Conservation (phyloP, 257 asterid genomes). For the Salvia hispanica region DNA sequence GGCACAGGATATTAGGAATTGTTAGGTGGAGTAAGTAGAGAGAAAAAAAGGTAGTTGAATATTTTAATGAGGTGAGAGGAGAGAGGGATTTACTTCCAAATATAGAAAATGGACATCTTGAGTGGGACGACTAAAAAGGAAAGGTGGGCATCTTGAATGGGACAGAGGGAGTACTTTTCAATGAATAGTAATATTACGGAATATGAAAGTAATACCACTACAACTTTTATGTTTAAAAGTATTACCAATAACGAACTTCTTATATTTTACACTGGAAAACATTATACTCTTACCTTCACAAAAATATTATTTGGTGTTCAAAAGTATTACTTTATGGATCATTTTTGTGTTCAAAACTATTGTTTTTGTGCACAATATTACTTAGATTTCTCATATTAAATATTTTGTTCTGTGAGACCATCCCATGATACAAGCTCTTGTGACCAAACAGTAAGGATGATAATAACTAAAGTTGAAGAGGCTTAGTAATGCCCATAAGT, state of each 20-base stretch:
- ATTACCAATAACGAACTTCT: neutral
- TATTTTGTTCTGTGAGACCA: neutral
- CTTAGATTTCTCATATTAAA: neutral
- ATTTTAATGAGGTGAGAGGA: too few species aligned
- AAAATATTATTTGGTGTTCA: neutral
- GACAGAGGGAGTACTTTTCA: neutral
- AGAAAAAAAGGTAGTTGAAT: too few species aligned
- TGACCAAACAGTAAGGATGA: neutral
- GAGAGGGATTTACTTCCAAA: too few species aligned
- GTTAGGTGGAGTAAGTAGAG: too few species aligned
- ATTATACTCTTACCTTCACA: neutral
- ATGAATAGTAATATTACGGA: neutral
- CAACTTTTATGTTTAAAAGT: neutral
- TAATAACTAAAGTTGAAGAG: slow-evolving; percentile 6
- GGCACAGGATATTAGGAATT: too few species aligned
- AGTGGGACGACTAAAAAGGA: too few species aligned
- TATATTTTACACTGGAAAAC: neutral
- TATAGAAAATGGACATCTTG: too few species aligned
- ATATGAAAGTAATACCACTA: neutral
- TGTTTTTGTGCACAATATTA: neutral
- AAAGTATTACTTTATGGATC: neutral
- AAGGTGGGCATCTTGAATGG: too few species aligned
- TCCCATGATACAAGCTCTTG: neutral
- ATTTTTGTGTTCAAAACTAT: neutral
- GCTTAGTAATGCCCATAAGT: slow-evolving; percentile 20